Evolutionary conservation across 495 filamentous ascomycete species (phyloP).

Genomic region (Viridothelium virens): DNA sequence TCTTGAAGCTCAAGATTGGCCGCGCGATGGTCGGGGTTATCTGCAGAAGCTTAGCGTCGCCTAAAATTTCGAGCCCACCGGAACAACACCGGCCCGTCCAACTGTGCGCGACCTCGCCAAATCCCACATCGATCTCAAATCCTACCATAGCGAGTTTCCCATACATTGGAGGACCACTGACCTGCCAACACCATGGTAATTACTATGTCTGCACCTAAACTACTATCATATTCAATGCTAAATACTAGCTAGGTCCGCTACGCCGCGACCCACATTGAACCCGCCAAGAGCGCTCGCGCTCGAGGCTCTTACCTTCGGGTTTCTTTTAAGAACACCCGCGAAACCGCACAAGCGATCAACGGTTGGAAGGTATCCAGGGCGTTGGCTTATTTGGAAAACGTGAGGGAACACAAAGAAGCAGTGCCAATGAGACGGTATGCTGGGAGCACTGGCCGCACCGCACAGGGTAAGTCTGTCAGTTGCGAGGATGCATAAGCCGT

Average conservation of each 20-base stretch:
- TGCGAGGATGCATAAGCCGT: slow-evolving; percentile 21
- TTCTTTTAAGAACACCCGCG: slow-evolving; percentile 99
- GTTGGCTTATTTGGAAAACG: slow-evolving; percentile 91
- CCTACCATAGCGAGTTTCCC: background rate
- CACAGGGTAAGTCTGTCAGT: slow-evolving; percentile 72
- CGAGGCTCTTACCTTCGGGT: slow-evolving; percentile 98
- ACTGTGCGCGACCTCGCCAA: background rate
- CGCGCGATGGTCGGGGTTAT: background rate
- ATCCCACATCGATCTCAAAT: background rate
- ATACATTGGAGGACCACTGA: background rate
- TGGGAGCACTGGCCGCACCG: slow-evolving; percentile 83
- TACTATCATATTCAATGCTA: slow-evolving; percentile 21
- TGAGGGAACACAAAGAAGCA: slow-evolving; percentile 87
- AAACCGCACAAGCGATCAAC: slow-evolving; percentile 97
- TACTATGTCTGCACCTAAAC: background rate
- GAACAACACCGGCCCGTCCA: background rate
- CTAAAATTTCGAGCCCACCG: background rate
- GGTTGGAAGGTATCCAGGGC: slow-evolving; percentile 97
- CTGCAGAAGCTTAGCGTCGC: background rate
- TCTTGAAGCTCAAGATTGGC: too few species aligned
- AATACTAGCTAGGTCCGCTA: slow-evolving; percentile 74
- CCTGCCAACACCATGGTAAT: background rate
- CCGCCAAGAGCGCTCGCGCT: slow-evolving; percentile 89
- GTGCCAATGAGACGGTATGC: slow-evolving; percentile 95
- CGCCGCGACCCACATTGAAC: slow-evolving; percentile 81